These are phyloP conservation scores for Saksenaea oblongispora DNA, from an alignment of 371 early-diverging fungal species.

Conservation along the genomic window DNA sequence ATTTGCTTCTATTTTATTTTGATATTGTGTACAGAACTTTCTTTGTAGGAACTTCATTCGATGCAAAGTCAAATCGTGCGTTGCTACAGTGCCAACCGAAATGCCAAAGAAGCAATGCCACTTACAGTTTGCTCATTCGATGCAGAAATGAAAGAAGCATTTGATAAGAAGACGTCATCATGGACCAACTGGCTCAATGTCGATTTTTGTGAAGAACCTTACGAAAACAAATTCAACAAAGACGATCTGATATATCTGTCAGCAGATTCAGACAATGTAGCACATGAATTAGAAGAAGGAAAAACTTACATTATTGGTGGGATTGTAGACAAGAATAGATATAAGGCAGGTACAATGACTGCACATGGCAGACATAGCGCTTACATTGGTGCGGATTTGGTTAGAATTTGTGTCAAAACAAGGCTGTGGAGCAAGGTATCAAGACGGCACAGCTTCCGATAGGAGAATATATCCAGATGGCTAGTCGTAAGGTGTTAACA, in stretches of 20 bases:
- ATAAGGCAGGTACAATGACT: slow-evolving; percentile 54
- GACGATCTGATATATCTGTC: slow-evolving; percentile 82
- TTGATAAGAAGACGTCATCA: slow-evolving; percentile 48
- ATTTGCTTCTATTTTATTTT: slow-evolving; percentile 8
- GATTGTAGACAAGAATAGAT: slow-evolving; percentile 92
- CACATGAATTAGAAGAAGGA: slow-evolving; percentile 65
- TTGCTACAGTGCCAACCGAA: slow-evolving; percentile 70
- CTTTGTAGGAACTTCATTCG: slow-evolving; percentile 59
- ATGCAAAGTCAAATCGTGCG: slow-evolving; percentile 67
- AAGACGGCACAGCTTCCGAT: slow-evolving; percentile 86
- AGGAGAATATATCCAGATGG: slow-evolving; percentile 76
- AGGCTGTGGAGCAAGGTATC: slow-evolving; percentile 78
- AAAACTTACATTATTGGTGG: slow-evolving; percentile 92
- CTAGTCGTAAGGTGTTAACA: slow-evolving; percentile 84
- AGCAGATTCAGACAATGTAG: slow-evolving; percentile 82
- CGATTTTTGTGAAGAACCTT: slow-evolving; percentile 38
- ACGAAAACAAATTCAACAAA: slow-evolving; percentile 46
- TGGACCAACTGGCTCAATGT: slow-evolving; percentile 47
- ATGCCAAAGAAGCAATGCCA: slow-evolving; percentile 47
- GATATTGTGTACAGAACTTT: background rate
- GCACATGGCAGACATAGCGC: background rate
- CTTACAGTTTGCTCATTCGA: slow-evolving; percentile 53
- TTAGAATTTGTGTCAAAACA: slow-evolving; percentile 72
- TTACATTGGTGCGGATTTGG: background rate
- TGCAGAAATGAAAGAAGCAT: slow-evolving; percentile 28